Conservation (phyloP, 805 yeast species). For the Tetrapisispora arboricola region DNA sequence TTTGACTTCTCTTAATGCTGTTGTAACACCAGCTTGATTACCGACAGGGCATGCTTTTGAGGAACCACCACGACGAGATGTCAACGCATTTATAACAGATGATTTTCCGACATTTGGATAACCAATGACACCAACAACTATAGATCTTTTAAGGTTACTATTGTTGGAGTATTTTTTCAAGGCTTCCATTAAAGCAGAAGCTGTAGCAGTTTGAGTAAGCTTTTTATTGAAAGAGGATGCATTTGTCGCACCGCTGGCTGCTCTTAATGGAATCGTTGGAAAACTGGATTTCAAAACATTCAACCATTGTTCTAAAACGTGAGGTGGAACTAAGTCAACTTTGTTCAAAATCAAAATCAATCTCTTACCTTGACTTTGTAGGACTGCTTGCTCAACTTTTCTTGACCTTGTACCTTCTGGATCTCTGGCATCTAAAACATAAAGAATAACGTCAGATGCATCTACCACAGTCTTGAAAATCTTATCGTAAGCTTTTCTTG, state of each 20-base stretch:
- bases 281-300: slow-evolving; percentile 66
- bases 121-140: slow-evolving; percentile 91
- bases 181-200: slow-evolving; percentile 64
- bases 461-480: slow-evolving; percentile 89
- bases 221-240: slow-evolving; percentile 62
- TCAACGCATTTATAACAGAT: slow-evolving; percentile 81
- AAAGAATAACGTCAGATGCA: slow-evolving; percentile 79
- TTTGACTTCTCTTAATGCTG: too few species aligned
- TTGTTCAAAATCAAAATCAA: slow-evolving; percentile 80
- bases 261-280: slow-evolving; percentile 86
- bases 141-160: slow-evolving; percentile 77
- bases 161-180: slow-evolving; percentile 78
- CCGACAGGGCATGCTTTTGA: slow-evolving; percentile 89
- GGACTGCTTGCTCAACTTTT: slow-evolving; percentile 81
- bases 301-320: slow-evolving; percentile 76
- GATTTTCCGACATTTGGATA: slow-evolving; percentile 59
- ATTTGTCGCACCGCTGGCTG: slow-evolving; percentile 65
- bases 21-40: slow-evolving; percentile 95
- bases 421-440: slow-evolving; percentile 95
- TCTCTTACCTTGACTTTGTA: slow-evolving; percentile 67
- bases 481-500: slow-evolving; percentile 87
- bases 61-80: slow-evolving; percentile 59
- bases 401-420: slow-evolving; percentile 91
- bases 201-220: slow-evolving; percentile 59
- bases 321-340: slow-evolving; percentile 84